phyloP scores from a whole-genome alignment of 1,284 basidiomycete genomes.

The Sphagnurus paluster region DNA sequence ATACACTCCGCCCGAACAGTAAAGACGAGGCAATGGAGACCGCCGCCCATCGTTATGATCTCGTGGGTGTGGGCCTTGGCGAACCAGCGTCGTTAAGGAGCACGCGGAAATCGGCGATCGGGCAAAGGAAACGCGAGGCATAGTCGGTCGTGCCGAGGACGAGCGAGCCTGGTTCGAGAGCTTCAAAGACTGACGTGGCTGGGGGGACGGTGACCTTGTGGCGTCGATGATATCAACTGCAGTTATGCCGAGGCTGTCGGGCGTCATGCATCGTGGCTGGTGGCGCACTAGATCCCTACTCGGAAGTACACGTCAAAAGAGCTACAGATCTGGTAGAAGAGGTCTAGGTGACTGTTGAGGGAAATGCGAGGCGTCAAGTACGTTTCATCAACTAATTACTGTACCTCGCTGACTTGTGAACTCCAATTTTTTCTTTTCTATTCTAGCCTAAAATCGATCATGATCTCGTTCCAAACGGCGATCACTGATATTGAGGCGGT shows the following conservation, averaged over 20 bases:
- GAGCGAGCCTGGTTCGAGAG: conserved; percentile 88
- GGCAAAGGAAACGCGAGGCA: conserved; percentile 79
- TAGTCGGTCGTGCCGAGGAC: conserved; percentile 77
- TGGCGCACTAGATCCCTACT: conserved; percentile 84
- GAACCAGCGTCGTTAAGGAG: conserved; percentile 67
- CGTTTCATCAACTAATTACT: conserved; percentile 21
- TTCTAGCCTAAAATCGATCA: conserved; percentile 64
- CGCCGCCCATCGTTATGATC: too few relatives aligned
- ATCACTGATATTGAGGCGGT: conserved; percentile 48
- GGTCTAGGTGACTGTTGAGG: conserved; percentile 72
- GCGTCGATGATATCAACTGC: conserved; percentile 86
- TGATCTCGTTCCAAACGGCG: conserved; percentile 57
- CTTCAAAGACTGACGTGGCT: conserved; percentile 87
- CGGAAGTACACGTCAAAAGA: conserved; percentile 60
- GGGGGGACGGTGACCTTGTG: conserved; percentile 89
- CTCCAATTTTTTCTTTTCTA: conserved; percentile 9
- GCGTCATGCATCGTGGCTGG: conserved; percentile 66
- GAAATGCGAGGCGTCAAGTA: conserved; percentile 73
- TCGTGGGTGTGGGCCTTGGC: too few relatives aligned
- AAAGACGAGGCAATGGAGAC: too few relatives aligned
- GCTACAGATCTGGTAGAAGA: conserved; percentile 81
- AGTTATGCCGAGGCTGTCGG: conserved; percentile 75
- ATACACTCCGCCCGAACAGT: too few relatives aligned
- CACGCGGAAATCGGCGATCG: conserved; percentile 69
- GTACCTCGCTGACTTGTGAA: background rate